A percentile compares a stretch with the other conserved stretches of the same genome.
phyloP scores from a whole-genome alignment of 164 flowering plant genomes.

The Aristolochia californica region DNA sequence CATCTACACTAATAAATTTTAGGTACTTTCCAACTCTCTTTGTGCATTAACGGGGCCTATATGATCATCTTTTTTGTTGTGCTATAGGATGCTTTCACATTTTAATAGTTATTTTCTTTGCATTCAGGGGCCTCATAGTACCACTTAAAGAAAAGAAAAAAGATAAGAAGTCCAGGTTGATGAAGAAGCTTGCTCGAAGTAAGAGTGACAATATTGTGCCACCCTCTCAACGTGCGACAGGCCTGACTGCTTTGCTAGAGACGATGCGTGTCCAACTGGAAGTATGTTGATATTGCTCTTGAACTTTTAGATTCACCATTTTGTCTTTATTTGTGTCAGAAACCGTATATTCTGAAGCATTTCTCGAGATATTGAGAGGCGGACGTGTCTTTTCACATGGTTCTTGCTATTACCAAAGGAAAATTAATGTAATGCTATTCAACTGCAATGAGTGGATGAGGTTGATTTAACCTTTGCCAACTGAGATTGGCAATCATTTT shows the following conservation, averaged over 20 bases:
- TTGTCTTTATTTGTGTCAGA: neutral
- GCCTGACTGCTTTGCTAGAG: constrained; percentile 81
- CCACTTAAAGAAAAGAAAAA: constrained; percentile 88
- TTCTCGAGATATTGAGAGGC: neutral
- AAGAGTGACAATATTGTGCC: constrained; percentile 40
- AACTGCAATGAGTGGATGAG: neutral
- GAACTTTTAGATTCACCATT: neutral
- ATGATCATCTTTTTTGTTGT: neutral
- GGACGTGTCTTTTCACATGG: neutral
- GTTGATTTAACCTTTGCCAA: neutral
- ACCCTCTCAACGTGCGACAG: constrained; percentile 52
- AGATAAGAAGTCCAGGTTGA: constrained; percentile 68
- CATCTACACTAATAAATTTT: too few relatives aligned
- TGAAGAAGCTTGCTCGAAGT: constrained; percentile 90
- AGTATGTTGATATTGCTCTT: constrained; percentile 25
- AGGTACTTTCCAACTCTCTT: too few relatives aligned
- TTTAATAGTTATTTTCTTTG: neutral
- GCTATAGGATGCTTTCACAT: neutral
- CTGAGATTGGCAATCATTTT: neutral
- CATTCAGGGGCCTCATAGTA: constrained; percentile 72
- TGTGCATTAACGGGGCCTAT: too few relatives aligned
- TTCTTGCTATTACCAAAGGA: neutral
- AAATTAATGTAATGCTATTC: neutral
- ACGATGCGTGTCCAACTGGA: constrained; percentile 93
- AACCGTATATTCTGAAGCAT: neutral